Base-by-base conservation (phyloP, 441 rosid species). In the Aquilaria agallochum region DNA sequence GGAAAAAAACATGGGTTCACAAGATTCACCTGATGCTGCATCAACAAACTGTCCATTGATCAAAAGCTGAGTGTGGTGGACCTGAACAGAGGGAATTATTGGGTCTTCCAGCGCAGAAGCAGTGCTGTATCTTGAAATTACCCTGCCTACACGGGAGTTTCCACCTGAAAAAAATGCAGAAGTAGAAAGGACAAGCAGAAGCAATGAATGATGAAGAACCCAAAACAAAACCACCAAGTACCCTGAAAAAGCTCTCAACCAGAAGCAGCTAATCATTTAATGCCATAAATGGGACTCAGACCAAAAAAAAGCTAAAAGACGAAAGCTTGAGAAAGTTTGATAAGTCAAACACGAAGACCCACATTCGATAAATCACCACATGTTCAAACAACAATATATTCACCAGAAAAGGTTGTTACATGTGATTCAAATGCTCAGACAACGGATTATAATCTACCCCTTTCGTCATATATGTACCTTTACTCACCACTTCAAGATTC, bases 41-140 rank as follows among this genome's bases (percentile, higher is more conserved):
- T 85, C 93, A 4, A 89, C 91, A 58, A 76, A 83, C 53, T 89
- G 74, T 40, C 98, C 98, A 79, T 87, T 67, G 47, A 92, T 87
- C 50, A 89, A 73, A 56, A 85, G 96, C 79, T 89, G 78, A 47
- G 80, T 80, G 65, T 81, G 47, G 50, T 78, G 59, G 4, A 89
- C 87, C 63, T 78, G 65, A 65, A 87, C 87, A 2, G 89, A 72
- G 1, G 97, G 97, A 53, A 53, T 70, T 5, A 84, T 60, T 31
- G 89, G 83, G 50, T 84, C 83, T 49, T 85, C 95, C 3, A 68
- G 5, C 58, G 77, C 78, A 50, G 78, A 80, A 63, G 86, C 72
- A 6, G 89, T 83, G 69, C 88, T 80, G 32, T 79, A 84, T 46
- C 74, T 77, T 54, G 66, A 62, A 58, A 72, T 51, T 57, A 66